Conservation (phyloP, 441 rosid species). For the Erodium trifolium region DNA sequence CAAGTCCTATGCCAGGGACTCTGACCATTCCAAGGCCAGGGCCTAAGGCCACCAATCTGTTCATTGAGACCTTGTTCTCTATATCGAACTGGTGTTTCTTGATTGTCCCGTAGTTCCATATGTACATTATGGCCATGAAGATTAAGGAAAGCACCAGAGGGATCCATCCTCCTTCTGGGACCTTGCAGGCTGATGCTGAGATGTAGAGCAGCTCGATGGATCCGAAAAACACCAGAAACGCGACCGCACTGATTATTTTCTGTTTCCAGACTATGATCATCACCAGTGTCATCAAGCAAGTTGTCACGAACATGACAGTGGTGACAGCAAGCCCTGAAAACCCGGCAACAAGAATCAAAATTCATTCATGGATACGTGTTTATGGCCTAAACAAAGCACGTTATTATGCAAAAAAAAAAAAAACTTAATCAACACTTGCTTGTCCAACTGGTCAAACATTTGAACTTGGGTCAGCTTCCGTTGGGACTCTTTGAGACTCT, state of each 20-base stretch:
- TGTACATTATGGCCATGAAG: conserved; percentile 77
- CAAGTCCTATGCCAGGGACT: conserved; percentile 88
- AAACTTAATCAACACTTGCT: too few species aligned
- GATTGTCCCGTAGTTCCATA: conserved; percentile 88
- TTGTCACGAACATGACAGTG: conserved; percentile 95
- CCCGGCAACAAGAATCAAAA: background rate
- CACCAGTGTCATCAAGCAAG: conserved; percentile 78
- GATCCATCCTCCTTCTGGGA: conserved; percentile 96
- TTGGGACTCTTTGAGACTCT: too few species aligned
- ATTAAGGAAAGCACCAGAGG: conserved; percentile 80
- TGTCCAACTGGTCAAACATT: too few species aligned
- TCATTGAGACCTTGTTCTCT: conserved; percentile 86
- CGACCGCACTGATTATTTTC: conserved; percentile 57
- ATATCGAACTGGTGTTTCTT: conserved; percentile 84
- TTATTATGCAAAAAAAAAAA: background rate
- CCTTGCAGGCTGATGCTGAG: conserved; percentile 92
- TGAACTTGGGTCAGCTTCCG: too few species aligned
- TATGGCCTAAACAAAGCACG: background rate
- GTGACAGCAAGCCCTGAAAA: conserved; percentile 84
- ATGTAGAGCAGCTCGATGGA: conserved; percentile 82
- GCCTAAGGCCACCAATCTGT: conserved; percentile 89
- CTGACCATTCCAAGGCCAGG: conserved; percentile 85
- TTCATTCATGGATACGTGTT: background rate
- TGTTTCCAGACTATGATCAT: conserved; percentile 89
- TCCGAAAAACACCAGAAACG: conserved; percentile 73